These are phyloP conservation scores for Amanita thiersii DNA, from an alignment of 768 basidiomycete species.

Conservation along the genomic window DNA sequence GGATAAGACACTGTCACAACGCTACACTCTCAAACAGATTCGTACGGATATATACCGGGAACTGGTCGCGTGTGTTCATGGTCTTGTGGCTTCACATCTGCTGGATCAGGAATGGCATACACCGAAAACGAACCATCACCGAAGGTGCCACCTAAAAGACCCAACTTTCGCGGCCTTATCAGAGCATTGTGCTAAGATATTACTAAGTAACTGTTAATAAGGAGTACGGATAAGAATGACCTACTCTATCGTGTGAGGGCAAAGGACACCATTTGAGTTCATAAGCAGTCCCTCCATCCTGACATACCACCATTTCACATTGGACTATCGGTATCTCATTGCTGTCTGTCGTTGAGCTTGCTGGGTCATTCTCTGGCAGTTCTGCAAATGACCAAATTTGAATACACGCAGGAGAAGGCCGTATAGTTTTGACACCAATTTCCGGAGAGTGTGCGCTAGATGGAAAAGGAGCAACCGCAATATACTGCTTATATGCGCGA, in stretches of 20 bases:
- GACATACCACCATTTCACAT: slow-evolving; percentile 82
- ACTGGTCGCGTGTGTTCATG: slow-evolving; percentile 27
- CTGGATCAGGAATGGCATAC: slow-evolving; percentile 74
- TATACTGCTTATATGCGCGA: slow-evolving; percentile 59
- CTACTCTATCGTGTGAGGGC: slow-evolving; percentile 60
- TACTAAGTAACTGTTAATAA: not conserved
- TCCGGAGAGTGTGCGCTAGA: slow-evolving; percentile 54
- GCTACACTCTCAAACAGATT: not conserved
- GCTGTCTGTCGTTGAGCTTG: slow-evolving; percentile 2
- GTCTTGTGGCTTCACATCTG: slow-evolving; percentile 27
- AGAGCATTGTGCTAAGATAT: slow-evolving; percentile 15
- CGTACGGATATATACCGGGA: slow-evolving; percentile 34
- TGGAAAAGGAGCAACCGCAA: slow-evolving; percentile 76
- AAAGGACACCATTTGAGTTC: slow-evolving; percentile 92
- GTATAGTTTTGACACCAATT: slow-evolving; percentile 50
- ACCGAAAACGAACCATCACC: slow-evolving; percentile 81
- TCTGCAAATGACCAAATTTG: slow-evolving; percentile 73
- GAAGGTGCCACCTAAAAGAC: slow-evolving; percentile 78
- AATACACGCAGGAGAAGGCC: slow-evolving; percentile 59
- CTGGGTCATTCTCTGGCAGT: slow-evolving; percentile 6
- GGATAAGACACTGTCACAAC: slow-evolving; percentile 2
- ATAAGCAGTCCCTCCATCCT: slow-evolving; percentile 73
- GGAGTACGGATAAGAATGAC: slow-evolving; percentile 7
- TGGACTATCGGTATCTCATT: slow-evolving; percentile 28
- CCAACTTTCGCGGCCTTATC: slow-evolving; percentile 49